phyloP scores from a whole-genome alignment of 148 eudicot species.

The Camellia granthamiana region DNA sequence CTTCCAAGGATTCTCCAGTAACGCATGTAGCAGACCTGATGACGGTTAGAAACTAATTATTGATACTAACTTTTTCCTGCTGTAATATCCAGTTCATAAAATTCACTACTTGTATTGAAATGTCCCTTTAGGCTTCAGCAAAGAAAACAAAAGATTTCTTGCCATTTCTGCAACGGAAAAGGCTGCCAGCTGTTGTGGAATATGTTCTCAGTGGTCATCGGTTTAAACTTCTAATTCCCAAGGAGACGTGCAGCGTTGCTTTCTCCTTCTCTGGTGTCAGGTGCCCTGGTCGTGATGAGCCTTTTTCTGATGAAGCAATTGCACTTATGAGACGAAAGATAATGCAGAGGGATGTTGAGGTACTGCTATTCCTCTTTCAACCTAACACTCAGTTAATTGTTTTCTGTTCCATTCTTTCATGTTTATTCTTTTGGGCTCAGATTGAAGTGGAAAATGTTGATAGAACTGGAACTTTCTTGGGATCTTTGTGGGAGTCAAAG shows the following conservation, averaged over 20 bases:
- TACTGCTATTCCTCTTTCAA: slow-evolving; percentile 24
- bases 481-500: slow-evolving; percentile 81
- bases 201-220: slow-evolving; percentile 93
- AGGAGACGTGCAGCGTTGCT: slow-evolving; percentile 86
- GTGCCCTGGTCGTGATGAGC: slow-evolving; percentile 91
- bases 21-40: slow-evolving; percentile 74
- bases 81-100: background rate
- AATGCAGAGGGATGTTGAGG: slow-evolving; percentile 98
- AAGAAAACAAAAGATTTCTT: slow-evolving; percentile 81
- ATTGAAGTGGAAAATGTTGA: slow-evolving; percentile 93
- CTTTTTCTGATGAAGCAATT: slow-evolving; percentile 81
- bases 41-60: slow-evolving; percentile 39
- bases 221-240: slow-evolving; percentile 70
- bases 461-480: slow-evolving; percentile 91
- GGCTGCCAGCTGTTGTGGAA: slow-evolving; percentile 81
- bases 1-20: slow-evolving; percentile 57
- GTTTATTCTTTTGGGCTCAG: slow-evolving; percentile 31
- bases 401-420: background rate
- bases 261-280: slow-evolving; percentile 90
- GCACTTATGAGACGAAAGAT: slow-evolving; percentile 87
- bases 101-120: background rate
- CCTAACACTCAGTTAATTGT: background rate
- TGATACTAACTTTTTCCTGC: background rate
- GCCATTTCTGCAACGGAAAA: slow-evolving; percentile 72
- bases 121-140: slow-evolving; percentile 50